These are phyloP conservation scores for Irpex sp. DNA, from an alignment of 1,284 basidiomycete species.

Conservation along the genomic window DNA sequence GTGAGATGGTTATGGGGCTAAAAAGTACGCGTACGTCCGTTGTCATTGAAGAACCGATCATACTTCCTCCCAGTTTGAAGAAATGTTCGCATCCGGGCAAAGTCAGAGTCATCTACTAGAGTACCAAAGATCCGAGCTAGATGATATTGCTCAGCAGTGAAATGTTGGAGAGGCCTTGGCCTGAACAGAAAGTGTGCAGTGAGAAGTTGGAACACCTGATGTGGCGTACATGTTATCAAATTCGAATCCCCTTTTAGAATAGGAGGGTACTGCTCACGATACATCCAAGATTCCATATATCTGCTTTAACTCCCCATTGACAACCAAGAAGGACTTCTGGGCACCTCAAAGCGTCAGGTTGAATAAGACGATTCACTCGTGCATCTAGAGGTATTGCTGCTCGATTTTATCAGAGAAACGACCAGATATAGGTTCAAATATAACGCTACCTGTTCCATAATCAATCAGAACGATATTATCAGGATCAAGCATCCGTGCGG, in stretches of 20 bases:
- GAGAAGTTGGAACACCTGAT: neutral
- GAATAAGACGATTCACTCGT: neutral
- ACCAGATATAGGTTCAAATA: neutral
- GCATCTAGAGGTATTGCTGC: neutral
- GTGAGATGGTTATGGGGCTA: neutral
- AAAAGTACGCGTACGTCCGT: neutral
- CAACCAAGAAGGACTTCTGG: neutral
- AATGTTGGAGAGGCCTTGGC: neutral
- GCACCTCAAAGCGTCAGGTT: neutral
- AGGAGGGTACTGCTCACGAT: neutral
- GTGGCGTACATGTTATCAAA: neutral
- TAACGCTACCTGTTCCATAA: neutral
- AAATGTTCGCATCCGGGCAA: neutral
- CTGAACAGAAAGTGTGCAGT: neutral
- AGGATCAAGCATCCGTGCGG: neutral
- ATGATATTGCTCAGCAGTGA: neutral
- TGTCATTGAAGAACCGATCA: neutral
- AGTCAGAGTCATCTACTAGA: neutral
- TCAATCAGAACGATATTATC: neutral
- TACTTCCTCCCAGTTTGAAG: neutral
- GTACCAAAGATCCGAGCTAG: neutral
- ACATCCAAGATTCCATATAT: neutral
- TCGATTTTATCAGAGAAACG: neutral
- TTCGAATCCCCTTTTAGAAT: neutral
- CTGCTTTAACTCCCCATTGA: neutral